Conservation (phyloP, 768 basidiomycete species). For the Macrocybe gigantea region DNA sequence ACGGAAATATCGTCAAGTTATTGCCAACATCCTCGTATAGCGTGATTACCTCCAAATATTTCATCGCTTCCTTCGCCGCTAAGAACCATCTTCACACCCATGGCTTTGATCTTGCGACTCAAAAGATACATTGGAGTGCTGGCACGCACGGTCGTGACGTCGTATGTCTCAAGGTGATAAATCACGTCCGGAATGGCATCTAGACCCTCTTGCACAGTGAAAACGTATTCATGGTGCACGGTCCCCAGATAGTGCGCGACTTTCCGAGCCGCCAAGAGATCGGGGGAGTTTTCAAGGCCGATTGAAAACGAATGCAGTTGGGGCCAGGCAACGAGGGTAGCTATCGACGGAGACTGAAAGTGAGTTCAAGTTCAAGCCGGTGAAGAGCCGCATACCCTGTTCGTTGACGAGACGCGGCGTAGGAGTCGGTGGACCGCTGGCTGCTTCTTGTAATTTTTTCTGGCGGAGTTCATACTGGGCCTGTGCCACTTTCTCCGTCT, state of each 20-base stretch:
- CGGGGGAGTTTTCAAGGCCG: constrained; percentile 91
- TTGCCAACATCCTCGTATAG: not conserved
- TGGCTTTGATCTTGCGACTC: constrained; percentile 97
- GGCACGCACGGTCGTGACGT: constrained; percentile 97
- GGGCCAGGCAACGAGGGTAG: constrained; percentile 84
- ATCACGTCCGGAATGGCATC: constrained; percentile 98
- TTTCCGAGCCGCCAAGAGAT: constrained; percentile 89
- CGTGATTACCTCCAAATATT: constrained; percentile 77
- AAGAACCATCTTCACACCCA: constrained; percentile 99
- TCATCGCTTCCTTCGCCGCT: constrained; percentile 98
- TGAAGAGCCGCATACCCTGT: constrained; percentile 36
- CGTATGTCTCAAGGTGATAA: constrained; percentile 97
- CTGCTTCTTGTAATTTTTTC: constrained; percentile 45
- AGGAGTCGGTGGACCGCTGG: constrained; percentile 56
- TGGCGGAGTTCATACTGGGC: constrained; percentile 72
- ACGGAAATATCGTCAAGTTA: constrained; percentile 1
- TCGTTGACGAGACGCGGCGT: constrained; percentile 39
- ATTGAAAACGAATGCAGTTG: constrained; percentile 97
- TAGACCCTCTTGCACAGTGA: constrained; percentile 96
- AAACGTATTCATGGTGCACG: constrained; percentile 94
- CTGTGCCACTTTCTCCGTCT: constrained; percentile 86
- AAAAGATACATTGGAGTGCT: constrained; percentile 99
- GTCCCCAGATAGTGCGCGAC: constrained; percentile 93
- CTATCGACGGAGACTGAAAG: constrained; percentile 26
- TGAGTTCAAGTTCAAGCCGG: not conserved